Evolutionary conservation across 805 yeast genomes (phyloP).

Genomic region (Ogataea nakhonphanomensis): DNA sequence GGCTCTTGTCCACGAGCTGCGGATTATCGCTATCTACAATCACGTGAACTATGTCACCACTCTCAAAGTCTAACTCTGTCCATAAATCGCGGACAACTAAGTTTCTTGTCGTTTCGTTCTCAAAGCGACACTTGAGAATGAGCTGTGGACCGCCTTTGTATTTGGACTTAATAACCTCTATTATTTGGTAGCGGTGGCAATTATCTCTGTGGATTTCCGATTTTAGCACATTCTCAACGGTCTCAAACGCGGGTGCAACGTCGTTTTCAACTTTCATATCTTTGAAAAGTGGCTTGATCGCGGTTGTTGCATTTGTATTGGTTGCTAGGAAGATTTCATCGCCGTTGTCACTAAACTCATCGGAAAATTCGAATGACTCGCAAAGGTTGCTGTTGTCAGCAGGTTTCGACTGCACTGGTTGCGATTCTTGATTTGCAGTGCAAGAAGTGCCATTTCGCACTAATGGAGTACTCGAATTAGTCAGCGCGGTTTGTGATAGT

Average conservation of each 20-base stretch:
- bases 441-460: no score
- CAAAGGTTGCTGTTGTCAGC: no score
- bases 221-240: conserved; percentile 31
- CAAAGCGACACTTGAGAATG: conserved; percentile 50
- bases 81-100: conserved; percentile 62
- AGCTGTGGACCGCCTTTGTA: conserved; percentile 45
- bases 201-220: conserved; percentile 44
- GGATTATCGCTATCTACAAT: conserved; percentile 41
- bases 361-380: conserved; percentile 11
- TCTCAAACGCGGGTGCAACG: conserved; percentile 13
- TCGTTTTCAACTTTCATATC: conserved; percentile 21
- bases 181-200: conserved; percentile 48
- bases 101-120: conserved; percentile 32
- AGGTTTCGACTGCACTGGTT: background rate
- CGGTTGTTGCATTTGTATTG: no score
- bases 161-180: conserved; percentile 28
- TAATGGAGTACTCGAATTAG: no score
- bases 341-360: conserved; percentile 29
- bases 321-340: conserved; percentile 21
- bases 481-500: no score
- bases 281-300: conserved; percentile 12
- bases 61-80: conserved; percentile 44
- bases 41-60: conserved; percentile 60
- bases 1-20: conserved; percentile 48
- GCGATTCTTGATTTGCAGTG: background rate